Evolutionary conservation across 805 yeast genomes (phyloP), one percentile per base, ranked within the genome.

Genomic region (Metschnikowia kunwiensis): DNA sequence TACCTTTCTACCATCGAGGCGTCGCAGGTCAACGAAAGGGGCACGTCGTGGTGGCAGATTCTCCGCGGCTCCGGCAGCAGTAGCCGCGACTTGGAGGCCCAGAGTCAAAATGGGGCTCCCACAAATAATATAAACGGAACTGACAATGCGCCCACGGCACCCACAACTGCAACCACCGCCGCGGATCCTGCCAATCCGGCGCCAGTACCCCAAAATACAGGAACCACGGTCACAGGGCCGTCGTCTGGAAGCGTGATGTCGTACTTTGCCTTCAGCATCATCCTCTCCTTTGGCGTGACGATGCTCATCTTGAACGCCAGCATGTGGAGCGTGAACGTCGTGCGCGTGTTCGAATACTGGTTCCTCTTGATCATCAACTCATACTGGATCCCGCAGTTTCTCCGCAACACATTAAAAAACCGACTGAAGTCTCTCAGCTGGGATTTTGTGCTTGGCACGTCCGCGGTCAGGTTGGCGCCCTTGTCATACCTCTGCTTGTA

Each of bases 301-400:
- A 74, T 86, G 49, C 40, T 82, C 1, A 58, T 82, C 0, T 38
- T 82, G 32, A 78, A 75, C 47, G 35, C 47, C 7, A 32, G 32
- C 72, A 82, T 75, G 30, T 85, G 93, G 94, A 80, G 88, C 26
- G 66, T 66, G 14, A 61, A 55, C 13, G 61, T 75, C 24, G 62
- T 95, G 37, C 58, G 57, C 18, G 47, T 65, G 1, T 75, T 80
- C 50, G 96, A 87, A 53, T 77, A 74, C 38, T 34, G 72, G 4
- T 60, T 74, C 1, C 55, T 82, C 7, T 42, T 78, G 2, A 32
- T 70, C 1, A 49, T 82, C 19, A 83, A 79, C 55, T 83, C 95
- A 1, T 81, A 75, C 48, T 88, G 96, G 96, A 47, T 85, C 11
- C 96, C 97, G 1, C 97, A 89, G 58, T 81, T 86, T 27, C 80